Base-by-base conservation (phyloP, 1,284 basidiomycete species). In the Cutaneotrichosporon sp. region DNA sequence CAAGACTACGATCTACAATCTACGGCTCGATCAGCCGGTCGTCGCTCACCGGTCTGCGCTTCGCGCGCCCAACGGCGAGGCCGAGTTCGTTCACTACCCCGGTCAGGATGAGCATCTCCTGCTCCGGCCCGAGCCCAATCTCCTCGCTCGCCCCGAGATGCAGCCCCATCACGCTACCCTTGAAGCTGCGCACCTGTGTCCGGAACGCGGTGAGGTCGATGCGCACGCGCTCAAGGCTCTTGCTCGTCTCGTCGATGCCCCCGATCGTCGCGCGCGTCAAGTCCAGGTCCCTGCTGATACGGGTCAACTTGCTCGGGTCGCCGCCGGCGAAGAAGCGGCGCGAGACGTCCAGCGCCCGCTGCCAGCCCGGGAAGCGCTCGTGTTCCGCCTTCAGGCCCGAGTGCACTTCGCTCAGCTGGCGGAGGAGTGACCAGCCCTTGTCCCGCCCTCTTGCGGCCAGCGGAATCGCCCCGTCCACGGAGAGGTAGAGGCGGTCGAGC, bases 161-260 rank as follows among this genome's bases (percentile, higher is more conserved):
- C 52, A 76, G 67, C 3, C 76, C 76, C 71, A 76, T 73, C 60
- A 78, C 67, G 18, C 68, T 71, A 8, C 72, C 75, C 34, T 70
- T 62, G 49, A 76, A 76, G 51, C 64, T 62, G 31, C 72, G 72
- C 16, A 77, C 66, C 61, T 78, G 76, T 61, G 71, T 69, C 25
- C 71, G 63, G 55, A 72, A 78, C 22, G 64, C 66, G 46, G 68
- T 72, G 5, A 77, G 62, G 16, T 69, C 65, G 16, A 54, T 54
- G 14, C 72, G 62, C 1, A 68, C 69, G 9, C 62, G 57, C 54
- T 75, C 72, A 31, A 78, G 62, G 10, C 63, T 54, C 50, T 62
- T 58, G 27, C 64, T 60, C 49, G 75, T 61, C 5, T 54, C 61
- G 27, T 62, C 58, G 27, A 77, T 61, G 18, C 69, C 67, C 16